phyloP scores from a whole-genome alignment of 2,329 filamentous ascomycete genomes.

The Hypomyces perniciosus region DNA sequence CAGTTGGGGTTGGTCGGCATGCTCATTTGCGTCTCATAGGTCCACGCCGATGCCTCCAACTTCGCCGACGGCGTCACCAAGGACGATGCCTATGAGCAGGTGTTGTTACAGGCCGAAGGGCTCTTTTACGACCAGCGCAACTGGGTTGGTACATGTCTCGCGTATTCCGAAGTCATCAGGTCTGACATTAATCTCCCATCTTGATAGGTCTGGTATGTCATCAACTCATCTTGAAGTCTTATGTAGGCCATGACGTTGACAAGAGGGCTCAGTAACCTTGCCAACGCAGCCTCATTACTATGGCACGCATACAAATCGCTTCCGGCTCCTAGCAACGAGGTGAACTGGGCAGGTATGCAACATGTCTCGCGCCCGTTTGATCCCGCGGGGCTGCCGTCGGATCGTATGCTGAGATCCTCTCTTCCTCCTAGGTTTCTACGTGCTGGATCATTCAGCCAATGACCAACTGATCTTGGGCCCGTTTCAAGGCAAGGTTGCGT shows the following conservation, averaged over 20 bases:
- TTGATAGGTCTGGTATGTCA: conserved; percentile 9
- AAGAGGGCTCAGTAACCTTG: conserved; percentile 55
- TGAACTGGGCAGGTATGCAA: conserved; percentile 67
- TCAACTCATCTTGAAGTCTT: not conserved
- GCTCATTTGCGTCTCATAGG: conserved; percentile 35
- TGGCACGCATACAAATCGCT: conserved; percentile 77
- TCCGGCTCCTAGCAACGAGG: conserved; percentile 54
- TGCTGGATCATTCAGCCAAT: conserved; percentile 44
- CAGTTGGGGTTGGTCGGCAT: not conserved
- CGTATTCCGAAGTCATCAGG: not conserved
- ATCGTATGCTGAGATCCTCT: not conserved
- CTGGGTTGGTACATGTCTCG: conserved; percentile 53
- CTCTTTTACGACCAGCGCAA: conserved; percentile 70
- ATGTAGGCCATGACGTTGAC: conserved; percentile 7
- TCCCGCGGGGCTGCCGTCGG: not conserved
- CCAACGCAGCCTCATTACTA: conserved; percentile 68
- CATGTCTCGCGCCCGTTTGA: not conserved
- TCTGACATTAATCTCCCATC: conserved; percentile 1
- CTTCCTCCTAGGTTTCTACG: conserved; percentile 59
- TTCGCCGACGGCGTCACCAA: conserved; percentile 64
- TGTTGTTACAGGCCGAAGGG: conserved; percentile 62
- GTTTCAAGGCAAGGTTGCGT: conserved; percentile 75
- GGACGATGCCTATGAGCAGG: conserved; percentile 66
- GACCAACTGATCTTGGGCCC: conserved; percentile 67
- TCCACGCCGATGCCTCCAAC: conserved; percentile 74